Base-by-base conservation (phyloP, 2,329 filamentous ascomycete species). In the Xylaria sp. region DNA sequence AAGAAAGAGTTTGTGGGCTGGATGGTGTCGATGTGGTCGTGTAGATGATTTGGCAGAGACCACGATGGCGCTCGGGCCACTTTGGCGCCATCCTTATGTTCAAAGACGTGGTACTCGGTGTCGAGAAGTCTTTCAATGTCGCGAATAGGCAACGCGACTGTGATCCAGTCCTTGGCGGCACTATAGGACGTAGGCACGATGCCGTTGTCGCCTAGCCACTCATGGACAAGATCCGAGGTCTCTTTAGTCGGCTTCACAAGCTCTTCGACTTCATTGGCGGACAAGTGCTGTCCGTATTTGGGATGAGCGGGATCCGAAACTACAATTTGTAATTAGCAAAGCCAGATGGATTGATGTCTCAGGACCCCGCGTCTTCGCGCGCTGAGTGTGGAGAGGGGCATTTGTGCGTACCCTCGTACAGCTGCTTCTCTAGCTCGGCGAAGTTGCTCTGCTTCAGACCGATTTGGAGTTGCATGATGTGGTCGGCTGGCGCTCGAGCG, bases 1-100 rank as follows among this genome's bases (percentile, higher is more conserved):
- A 85, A 83, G 76, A 87, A 87, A 0, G 84, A 84, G 49, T 81
- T 87, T 1, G 85, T 87, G 1, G 85, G 85, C 70, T 87, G 85
- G 25, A 87, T 82, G 11, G 83, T 80, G 68, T 87, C 83, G 63
- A 87, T 82, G 68, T 85, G 84, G 49, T 79, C 76, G 68, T 87
- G 84, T 4, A 87, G 76, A 68, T 87, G 81, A 33, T 68, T 70
- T 15, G 85, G 85, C 4, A 88, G 79, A 43, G 84, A 87, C 85
- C 85, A 88, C 40, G 78, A 73, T 1, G 82, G 80, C 0, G 85
- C 79, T 43, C 85, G 80, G 15, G 83, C 77, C 7, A 86, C 70
- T 10, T 77, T 70, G 2, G 78, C 72, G n/a, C 85, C 85, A 69
- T 87, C 81, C 31, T 76, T 73, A 67, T 86, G 83, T 70, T 81